Percentiles rank a stretch among this genome's conserved stretches.
Conservation (phyloP, 208 protist species). For the Acanthamoeba sp. region DNA sequence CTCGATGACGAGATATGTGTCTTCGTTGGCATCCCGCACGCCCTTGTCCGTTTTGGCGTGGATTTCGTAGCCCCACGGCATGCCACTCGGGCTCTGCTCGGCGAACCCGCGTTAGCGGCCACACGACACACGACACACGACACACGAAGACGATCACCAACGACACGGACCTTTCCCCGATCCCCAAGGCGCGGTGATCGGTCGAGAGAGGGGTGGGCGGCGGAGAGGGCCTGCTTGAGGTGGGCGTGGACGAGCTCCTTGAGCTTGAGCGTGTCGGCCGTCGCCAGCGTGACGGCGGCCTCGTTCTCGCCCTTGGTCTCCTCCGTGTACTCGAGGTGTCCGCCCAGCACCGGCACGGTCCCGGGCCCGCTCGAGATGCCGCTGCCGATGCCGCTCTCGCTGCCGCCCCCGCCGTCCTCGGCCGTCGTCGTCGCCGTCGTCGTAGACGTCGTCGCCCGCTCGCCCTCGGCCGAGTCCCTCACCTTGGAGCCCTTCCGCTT, state of each 20-base stretch:
- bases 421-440: no score
- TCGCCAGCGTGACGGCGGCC: background rate
- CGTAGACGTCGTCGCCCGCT: no score
- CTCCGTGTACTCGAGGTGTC: background rate
- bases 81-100: no score
- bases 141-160: background rate
- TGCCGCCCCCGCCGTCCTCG: background rate
- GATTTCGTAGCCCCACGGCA: background rate
- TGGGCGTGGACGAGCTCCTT: background rate
- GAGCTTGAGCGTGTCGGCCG: conserved; percentile 7
- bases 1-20: conserved; percentile 41
- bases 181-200: background rate
- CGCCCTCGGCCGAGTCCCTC: no score
- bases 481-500: background rate
- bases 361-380: background rate
- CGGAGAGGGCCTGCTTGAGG: background rate
- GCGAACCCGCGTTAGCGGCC: no score
- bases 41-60: conserved; percentile 27
- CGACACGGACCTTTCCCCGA: no score
- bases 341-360: background rate
- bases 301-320: background rate
- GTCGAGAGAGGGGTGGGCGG: background rate
- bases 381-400: background rate
- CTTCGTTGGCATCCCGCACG: conserved; percentile 44
- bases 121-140: background rate